phyloP scores from a whole-genome alignment of 2,329 filamentous ascomycete species.

The Fusarium mexicanum region DNA sequence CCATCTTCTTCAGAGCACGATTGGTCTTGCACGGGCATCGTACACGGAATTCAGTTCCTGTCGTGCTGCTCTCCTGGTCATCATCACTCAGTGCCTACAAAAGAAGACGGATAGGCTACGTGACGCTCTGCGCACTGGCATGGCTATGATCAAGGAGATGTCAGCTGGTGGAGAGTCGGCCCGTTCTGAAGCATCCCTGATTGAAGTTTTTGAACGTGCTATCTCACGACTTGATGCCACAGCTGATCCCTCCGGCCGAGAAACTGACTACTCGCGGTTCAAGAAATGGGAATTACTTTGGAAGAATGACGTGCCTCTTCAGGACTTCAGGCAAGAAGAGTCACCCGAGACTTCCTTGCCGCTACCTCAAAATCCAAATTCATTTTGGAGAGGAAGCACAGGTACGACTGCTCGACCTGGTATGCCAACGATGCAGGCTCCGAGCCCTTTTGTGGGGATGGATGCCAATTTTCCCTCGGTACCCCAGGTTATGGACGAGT shows the following conservation, averaged over 20 bases:
- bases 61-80: conserved; percentile 62
- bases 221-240: conserved; percentile 57
- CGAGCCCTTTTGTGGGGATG: conserved; percentile 50
- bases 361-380: conserved; percentile 35
- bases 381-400: conserved; percentile 37
- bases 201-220: conserved; percentile 62
- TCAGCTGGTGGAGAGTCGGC: conserved; percentile 62
- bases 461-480: conserved; percentile 51
- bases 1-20: conserved; percentile 58
- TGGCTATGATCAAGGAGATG: conserved; percentile 63
- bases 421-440: conserved; percentile 42
- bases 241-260: conserved; percentile 50
- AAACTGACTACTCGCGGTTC: conserved; percentile 61
- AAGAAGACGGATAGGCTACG: conserved; percentile 53
- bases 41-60: conserved; percentile 67
- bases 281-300: conserved; percentile 63
- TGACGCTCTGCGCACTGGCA: conserved; percentile 58
- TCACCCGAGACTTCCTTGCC: conserved; percentile 38
- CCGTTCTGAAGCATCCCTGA: conserved; percentile 62
- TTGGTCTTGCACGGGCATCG: conserved; percentile 63
- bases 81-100: conserved; percentile 52
- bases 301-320: conserved; percentile 50
- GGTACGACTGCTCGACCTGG: conserved; percentile 35
- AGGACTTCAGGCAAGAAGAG: conserved; percentile 41
- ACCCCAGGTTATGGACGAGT: conserved; percentile 52